These are phyloP conservation scores for Penicillium taxi DNA, from an alignment of 495 filamentous ascomycete genomes.

Conservation along the genomic window DNA sequence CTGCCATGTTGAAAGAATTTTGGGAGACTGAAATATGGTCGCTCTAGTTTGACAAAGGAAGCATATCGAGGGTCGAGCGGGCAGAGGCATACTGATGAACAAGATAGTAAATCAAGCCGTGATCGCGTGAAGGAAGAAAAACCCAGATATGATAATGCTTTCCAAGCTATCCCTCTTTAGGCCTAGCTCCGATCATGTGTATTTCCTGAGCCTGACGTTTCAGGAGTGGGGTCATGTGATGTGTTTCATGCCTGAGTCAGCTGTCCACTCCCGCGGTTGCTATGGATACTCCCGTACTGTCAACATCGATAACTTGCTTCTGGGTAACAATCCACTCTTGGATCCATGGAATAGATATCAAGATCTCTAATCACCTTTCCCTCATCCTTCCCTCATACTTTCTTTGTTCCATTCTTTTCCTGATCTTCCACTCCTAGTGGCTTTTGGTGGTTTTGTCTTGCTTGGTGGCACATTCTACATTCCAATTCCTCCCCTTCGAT, in stretches of 20 bases:
- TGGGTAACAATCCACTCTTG: constrained; percentile 21
- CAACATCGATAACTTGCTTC: constrained; percentile 26
- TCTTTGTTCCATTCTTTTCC: constrained; percentile 21
- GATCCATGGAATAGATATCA: constrained; percentile 25
- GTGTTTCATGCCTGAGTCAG: constrained; percentile 9
- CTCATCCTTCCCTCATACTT: constrained; percentile 21
- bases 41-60: constrained; percentile 33
- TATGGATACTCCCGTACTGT: constrained; percentile 33
- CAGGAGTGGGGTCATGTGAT: constrained; percentile 17
- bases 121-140: constrained; percentile 9
- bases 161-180: constrained; percentile 14
- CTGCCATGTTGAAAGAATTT: constrained; percentile 24
- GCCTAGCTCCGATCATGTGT: constrained; percentile 29
- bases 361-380: constrained; percentile 20
- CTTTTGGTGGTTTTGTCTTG: constrained; percentile 8
- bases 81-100: constrained; percentile 25
- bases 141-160: constrained; percentile 18
- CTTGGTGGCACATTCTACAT: constrained; percentile 22
- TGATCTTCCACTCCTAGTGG: constrained; percentile 1
- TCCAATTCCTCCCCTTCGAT: constrained; percentile 30
- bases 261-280: constrained; percentile 19
- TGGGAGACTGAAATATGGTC: constrained; percentile 8
- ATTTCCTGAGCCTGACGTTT: constrained; percentile 10
- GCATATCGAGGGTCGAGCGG: constrained; percentile 29
- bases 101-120: neutral